These are phyloP conservation scores for Chlamydomonas reinhardtii DNA, from an alignment of 163 green algal species.

Conservation along the genomic window DNA sequence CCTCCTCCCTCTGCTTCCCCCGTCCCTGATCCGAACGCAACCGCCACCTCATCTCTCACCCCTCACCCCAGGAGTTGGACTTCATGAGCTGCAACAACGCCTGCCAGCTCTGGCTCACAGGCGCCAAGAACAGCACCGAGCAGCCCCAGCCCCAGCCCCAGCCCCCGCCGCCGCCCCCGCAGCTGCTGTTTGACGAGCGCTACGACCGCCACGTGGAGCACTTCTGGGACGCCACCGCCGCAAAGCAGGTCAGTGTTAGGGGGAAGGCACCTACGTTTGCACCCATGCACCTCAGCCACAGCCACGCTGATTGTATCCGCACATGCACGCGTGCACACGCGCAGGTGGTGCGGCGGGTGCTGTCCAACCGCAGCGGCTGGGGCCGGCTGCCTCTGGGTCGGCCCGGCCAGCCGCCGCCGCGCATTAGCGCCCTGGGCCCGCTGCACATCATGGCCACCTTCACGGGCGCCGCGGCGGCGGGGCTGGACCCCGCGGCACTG, in stretches of 20 bases:
- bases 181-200: slow-evolving; percentile 57
- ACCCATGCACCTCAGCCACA: too few species aligned
- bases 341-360: slow-evolving; percentile 51
- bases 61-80: slow-evolving; percentile 61
- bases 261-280: neutral
- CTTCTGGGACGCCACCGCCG: slow-evolving; percentile 60
- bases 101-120: slow-evolving; percentile 67
- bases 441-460: slow-evolving; percentile 48
- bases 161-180: neutral
- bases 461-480: neutral
- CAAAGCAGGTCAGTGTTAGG: slow-evolving; percentile 48
- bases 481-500: slow-evolving; percentile 9
- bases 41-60: too few species aligned
- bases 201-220: slow-evolving; percentile 69
- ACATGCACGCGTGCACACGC: too few species aligned
- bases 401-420: neutral
- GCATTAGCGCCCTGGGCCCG: slow-evolving; percentile 33
- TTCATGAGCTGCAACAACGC: slow-evolving; percentile 82
- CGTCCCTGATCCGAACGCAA: too few species aligned
- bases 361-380: slow-evolving; percentile 51
- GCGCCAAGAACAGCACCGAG: neutral
- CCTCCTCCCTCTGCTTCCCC: too few species aligned
- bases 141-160: neutral
- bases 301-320: too few species aligned
- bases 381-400: slow-evolving; percentile 44